Evolutionary conservation across 2,329 filamentous ascomycete genomes (phyloP), one percentile per base, ranked within the genome.

Genomic region (Diaporthe capsici): DNA sequence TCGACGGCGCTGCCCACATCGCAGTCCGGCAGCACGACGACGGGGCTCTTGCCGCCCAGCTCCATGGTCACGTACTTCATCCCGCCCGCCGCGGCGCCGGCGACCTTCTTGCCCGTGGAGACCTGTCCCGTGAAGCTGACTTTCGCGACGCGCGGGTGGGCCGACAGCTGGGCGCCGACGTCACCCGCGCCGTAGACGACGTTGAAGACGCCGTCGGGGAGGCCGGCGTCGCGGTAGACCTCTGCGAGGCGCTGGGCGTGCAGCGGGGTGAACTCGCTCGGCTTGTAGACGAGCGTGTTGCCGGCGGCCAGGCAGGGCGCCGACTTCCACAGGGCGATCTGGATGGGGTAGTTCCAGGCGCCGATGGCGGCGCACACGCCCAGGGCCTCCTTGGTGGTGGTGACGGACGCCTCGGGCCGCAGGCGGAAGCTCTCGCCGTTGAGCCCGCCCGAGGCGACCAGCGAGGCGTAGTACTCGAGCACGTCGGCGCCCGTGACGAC

Each of bases 11-110:
- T 91, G 61, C 94, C 92, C 28, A 96, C 84, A 71, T 95, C 91
- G 22, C 94, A 94, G 81, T 97, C 95, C 1, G 94, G 94, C 1
- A 98, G 90, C 63, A 98, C 88, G 70, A 98, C 87, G 57, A 95
- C 87, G 0, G 95, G 94, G 76, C 93, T 95, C 86, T 98, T 98
- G 68, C 95, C 95, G 73, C 95, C 95, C 0, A 98, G 89, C 85
- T 98, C 95, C 94, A 97, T 96, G 28, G 95, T 98, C 67, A 97
- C 93, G 82, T 95, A 95, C 85, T 97, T 97, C 93, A 97, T 95
- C 79, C 90, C 91, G 44, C 90, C 91, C 1, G 94, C 93, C 3
- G 95, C 95, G 49, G 92, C 87, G 58, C 90, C 90, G 13, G 95
- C 95, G 13, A 98, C 95, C 82, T 95, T 96, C 84, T 91, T 90